Conservation (phyloP, 805 yeast genomes). For the Kodamaea leandrae region DNA sequence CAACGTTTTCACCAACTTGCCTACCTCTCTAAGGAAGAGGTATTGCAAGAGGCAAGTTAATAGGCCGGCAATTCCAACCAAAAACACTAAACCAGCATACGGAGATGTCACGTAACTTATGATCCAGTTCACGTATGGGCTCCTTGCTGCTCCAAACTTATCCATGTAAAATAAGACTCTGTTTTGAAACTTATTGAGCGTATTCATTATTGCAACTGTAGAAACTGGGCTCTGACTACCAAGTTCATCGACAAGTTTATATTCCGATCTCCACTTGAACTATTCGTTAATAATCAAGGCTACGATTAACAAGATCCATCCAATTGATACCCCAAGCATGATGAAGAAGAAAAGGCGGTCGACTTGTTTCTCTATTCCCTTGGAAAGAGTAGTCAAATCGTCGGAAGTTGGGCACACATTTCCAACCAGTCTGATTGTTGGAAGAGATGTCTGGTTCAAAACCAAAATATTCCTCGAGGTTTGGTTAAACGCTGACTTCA, state of each 20-base stretch:
- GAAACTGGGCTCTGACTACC: constrained; percentile 4
- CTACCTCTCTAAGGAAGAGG: constrained; percentile 37
- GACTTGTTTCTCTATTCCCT: constrained; percentile 27
- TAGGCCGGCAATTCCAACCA: constrained; percentile 58
- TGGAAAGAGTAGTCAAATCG: constrained; percentile 40
- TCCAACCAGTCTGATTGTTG: background rate
- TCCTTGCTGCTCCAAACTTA: constrained; percentile 2
- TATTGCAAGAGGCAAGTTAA: constrained; percentile 54
- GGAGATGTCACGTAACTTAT: constrained; percentile 47
- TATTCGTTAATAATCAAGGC: constrained; percentile 47
- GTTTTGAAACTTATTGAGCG: constrained; percentile 9
- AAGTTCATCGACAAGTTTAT: constrained; percentile 24
- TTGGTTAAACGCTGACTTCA: constrained; percentile 22
- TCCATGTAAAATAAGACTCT: constrained; percentile 7
- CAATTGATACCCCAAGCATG: constrained; percentile 26
- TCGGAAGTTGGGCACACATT: constrained; percentile 36
- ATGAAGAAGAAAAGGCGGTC: constrained; percentile 37
- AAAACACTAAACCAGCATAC: constrained; percentile 48
- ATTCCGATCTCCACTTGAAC: constrained; percentile 46
- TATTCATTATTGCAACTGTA: constrained; percentile 4
- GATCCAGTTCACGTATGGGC: constrained; percentile 8
- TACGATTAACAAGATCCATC: constrained; percentile 30
- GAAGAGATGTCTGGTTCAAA: constrained; percentile 1
- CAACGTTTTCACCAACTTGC: background rate
- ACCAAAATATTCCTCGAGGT: constrained; percentile 5